A percentile compares a stretch with the other conserved stretches of the same genome.
phyloP scores from a whole-genome alignment of 257 asterid species.

The Fraxinus americana region DNA sequence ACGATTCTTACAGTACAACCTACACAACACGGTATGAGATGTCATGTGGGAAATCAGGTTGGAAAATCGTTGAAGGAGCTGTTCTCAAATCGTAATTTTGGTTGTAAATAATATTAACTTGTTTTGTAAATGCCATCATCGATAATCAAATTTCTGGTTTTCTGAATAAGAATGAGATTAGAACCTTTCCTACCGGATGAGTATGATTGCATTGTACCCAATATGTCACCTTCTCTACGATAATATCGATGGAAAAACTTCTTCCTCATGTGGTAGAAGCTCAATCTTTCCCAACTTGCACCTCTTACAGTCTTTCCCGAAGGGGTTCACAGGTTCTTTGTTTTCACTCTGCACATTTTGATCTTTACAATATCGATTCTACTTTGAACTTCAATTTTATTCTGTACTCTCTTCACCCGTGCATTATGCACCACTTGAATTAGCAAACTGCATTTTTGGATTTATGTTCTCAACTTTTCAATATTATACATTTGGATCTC shows the following conservation, averaged over 20 bases:
- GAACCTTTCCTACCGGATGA: not conserved
- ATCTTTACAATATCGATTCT: too few relatives aligned
- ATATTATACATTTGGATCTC: not conserved
- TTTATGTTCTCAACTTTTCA: not conserved
- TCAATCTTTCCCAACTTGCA: not conserved
- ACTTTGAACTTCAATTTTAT: too few relatives aligned
- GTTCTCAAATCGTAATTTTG: conserved; percentile 65
- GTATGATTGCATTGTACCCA: not conserved
- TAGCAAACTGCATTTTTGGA: too few relatives aligned
- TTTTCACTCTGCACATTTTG: too few relatives aligned
- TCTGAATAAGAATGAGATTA: not conserved
- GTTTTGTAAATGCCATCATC: conserved; percentile 36
- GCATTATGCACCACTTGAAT: too few relatives aligned
- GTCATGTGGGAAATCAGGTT: conserved; percentile 62
- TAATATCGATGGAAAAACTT: not conserved
- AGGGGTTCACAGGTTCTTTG: not conserved
- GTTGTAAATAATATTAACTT: conserved; percentile 22
- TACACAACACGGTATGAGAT: conserved; percentile 88
- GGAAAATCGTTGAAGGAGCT: conserved; percentile 97
- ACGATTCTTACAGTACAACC: conserved; percentile 67
- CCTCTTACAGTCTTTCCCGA: not conserved
- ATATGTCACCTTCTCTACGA: not conserved
- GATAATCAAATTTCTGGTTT: conserved; percentile 8
- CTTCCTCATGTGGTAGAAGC: not conserved
- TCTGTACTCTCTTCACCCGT: too few relatives aligned